Conservation (phyloP, 305 asterid genomes). For the Fraxinus paxiana region DNA sequence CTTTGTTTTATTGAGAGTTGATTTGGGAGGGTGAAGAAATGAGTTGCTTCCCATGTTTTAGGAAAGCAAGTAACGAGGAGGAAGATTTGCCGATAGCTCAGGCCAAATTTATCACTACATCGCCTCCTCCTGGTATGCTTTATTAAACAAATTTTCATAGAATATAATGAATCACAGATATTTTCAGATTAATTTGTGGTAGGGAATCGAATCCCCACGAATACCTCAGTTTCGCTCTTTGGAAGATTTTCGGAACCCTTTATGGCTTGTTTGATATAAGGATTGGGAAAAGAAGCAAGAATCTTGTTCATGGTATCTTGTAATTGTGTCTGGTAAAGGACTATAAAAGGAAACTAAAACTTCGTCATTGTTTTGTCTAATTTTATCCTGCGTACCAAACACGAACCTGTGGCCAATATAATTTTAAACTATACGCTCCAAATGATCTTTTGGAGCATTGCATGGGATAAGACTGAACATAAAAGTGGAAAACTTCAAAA, state of each 20-base stretch:
- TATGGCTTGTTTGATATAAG: neutral
- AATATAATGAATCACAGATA: neutral
- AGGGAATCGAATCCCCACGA: neutral
- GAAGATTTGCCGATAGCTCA: slow-evolving; percentile 17
- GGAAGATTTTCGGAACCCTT: neutral
- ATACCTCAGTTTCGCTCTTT: neutral
- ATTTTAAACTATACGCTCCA: neutral
- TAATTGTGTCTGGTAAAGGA: neutral
- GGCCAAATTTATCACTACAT: slow-evolving; percentile 1
- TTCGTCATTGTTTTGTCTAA: neutral
- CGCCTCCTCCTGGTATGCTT: slow-evolving; percentile 25
- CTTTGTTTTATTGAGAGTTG: neutral
- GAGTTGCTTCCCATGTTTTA: slow-evolving; percentile 52
- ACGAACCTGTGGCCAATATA: neutral
- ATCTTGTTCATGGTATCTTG: neutral
- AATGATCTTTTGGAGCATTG: neutral
- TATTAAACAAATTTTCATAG: neutral
- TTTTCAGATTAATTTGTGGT: neutral
- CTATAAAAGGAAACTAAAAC: neutral
- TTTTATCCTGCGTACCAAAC: neutral
- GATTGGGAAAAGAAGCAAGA: neutral
- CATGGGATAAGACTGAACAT: neutral
- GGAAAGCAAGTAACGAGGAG: slow-evolving; percentile 18
- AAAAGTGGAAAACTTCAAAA: neutral
- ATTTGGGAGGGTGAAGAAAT: slow-evolving; percentile 27